Percentiles rank a stretch among this genome's conserved stretches.
These are phyloP conservation scores for Oryza officinalis DNA, from an alignment of 176 grass and related monocot species.

Conservation along the genomic window DNA sequence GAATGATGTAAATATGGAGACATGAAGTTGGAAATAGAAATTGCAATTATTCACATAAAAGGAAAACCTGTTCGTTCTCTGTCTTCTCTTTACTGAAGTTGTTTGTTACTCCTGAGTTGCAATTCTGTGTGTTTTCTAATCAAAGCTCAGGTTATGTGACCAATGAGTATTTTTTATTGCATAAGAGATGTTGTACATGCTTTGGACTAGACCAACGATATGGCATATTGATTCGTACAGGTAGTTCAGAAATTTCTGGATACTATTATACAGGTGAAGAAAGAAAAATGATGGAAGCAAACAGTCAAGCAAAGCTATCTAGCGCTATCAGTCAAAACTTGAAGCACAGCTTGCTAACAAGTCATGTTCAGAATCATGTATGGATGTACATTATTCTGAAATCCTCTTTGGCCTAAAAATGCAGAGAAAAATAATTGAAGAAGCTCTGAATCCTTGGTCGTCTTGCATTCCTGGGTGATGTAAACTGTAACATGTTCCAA, in stretches of 20 bases:
- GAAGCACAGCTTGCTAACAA: no score
- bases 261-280: background rate
- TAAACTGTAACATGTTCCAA: background rate
- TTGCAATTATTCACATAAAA: background rate
- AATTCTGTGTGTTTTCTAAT: background rate
- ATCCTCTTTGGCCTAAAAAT: background rate
- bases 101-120: background rate
- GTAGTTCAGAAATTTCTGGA: background rate
- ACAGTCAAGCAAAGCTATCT: background rate
- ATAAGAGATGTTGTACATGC: background rate
- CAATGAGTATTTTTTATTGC: background rate
- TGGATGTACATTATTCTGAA: background rate
- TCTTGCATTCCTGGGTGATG: background rate
- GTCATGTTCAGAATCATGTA: background rate
- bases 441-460: no score
- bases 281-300: background rate
- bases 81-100: background rate
- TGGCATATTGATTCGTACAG: background rate
- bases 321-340: background rate
- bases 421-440: background rate
- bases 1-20: constrained; percentile 21
- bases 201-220: background rate
- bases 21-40: background rate
- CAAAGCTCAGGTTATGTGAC: background rate
- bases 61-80: background rate